phyloP scores from a whole-genome alignment of 768 basidiomycete species.

The Xanthoconium stramineum region DNA sequence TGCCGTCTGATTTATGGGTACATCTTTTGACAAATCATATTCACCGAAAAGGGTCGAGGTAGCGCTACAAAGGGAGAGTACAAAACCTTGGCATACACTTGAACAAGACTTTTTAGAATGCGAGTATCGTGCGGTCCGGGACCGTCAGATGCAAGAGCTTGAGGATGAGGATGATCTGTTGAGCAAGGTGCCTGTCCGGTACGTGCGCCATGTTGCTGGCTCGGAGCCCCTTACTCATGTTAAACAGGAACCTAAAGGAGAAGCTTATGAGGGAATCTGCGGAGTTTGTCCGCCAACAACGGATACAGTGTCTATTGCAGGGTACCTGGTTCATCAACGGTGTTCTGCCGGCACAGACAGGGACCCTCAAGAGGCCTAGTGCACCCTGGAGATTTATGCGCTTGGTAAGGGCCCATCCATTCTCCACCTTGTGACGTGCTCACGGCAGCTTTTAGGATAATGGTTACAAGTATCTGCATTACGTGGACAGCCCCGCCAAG shows the following conservation, averaged over 20 bases:
- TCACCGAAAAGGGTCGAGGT: constrained; percentile 58
- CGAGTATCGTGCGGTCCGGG: constrained; percentile 83
- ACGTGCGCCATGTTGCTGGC: constrained; percentile 20
- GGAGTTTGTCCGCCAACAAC: constrained; percentile 85
- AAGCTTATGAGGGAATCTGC: constrained; percentile 88
- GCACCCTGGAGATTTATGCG: constrained; percentile 86
- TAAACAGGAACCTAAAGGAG: constrained; percentile 71
- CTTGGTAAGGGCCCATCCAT: constrained; percentile 47
- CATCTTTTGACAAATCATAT: constrained; percentile 6
- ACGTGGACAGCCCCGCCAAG: constrained; percentile 76
- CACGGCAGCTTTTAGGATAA: constrained; percentile 53
- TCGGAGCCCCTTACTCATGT: constrained; percentile 4
- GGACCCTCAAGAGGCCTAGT: constrained; percentile 49
- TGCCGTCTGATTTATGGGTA: neutral
- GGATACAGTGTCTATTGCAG: constrained; percentile 82
- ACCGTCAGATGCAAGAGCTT: constrained; percentile 86
- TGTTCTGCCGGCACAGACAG: constrained; percentile 46
- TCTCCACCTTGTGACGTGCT: neutral
- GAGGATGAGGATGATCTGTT: constrained; percentile 86
- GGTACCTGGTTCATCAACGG: constrained; percentile 93
- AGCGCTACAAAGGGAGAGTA: constrained; percentile 70
- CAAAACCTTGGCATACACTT: constrained; percentile 78
- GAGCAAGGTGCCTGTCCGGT: constrained; percentile 85
- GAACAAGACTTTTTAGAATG: constrained; percentile 77
- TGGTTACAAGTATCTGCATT: constrained; percentile 77